Evolutionary conservation across 116 monocot species (phyloP).

Genomic region (Dioscorea cayenensis): DNA sequence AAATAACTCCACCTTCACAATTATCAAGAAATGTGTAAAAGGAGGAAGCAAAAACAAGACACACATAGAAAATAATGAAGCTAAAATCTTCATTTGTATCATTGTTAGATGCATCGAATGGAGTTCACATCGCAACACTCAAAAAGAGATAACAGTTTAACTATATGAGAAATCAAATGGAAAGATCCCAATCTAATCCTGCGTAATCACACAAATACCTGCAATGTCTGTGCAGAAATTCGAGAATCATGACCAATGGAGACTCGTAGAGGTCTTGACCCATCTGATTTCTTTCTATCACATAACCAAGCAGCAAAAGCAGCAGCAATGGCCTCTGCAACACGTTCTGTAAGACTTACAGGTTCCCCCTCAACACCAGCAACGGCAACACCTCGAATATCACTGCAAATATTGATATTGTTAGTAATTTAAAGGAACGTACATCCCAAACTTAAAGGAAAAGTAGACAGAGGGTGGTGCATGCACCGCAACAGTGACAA

Average conservation of each 20-base stretch:
- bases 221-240: constrained; percentile 78
- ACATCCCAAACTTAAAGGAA: not conserved
- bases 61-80: too few relatives aligned
- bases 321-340: constrained; percentile 76
- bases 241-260: constrained; percentile 94
- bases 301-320: constrained; percentile 85
- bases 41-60: too few relatives aligned
- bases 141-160: too few relatives aligned
- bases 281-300: constrained; percentile 55
- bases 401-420: constrained; percentile 36
- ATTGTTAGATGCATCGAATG: too few relatives aligned
- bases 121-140: too few relatives aligned
- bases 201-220: constrained; percentile 32
- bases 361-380: constrained; percentile 86
- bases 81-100: too few relatives aligned
- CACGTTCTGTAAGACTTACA: constrained; percentile 70
- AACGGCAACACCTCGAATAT: constrained; percentile 95
- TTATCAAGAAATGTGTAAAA: too few relatives aligned
- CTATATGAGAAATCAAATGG: not conserved
- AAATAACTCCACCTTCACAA: too few relatives aligned
- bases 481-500: not conserved
- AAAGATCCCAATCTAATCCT: not conserved
- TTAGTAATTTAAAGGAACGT: not conserved
- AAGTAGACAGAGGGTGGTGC: not conserved
- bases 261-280: constrained; percentile 51